Percentiles rank a stretch among this genome's conserved stretches.
phyloP scores from a whole-genome alignment of 2,329 filamentous ascomycete species.

The Claviceps paspali region DNA sequence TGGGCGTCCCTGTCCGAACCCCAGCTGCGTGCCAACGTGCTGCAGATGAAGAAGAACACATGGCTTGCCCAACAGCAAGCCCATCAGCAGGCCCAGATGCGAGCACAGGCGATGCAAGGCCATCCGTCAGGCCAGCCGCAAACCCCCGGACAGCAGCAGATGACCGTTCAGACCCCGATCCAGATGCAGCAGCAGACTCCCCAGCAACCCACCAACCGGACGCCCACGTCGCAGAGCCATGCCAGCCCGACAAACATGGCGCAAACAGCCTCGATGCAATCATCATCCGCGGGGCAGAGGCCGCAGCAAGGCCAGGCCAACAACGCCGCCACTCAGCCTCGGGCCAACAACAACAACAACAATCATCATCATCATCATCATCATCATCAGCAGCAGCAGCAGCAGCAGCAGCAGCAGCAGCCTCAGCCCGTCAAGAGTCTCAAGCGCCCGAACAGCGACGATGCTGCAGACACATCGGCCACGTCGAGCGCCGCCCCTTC shows the following conservation, averaged over 20 bases:
- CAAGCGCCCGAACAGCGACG: conserved; percentile 36
- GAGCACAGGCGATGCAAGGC: conserved; percentile 10
- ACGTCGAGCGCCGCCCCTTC: conserved; percentile 9
- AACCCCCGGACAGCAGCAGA: conserved; percentile 9
- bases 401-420: too few species aligned
- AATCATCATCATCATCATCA: too few species aligned
- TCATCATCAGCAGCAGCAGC: too few species aligned
- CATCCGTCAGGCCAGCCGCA: conserved; percentile 10
- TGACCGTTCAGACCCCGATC: conserved; percentile 8
- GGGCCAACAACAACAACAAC: conserved; percentile 10
- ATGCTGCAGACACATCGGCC: conserved; percentile 18
- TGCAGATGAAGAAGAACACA: conserved; percentile 18
- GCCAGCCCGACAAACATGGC: conserved; percentile 26
- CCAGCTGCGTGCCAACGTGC: conserved; percentile 16
- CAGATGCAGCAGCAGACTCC: conserved; percentile 33
- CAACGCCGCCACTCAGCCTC: conserved; percentile 12
- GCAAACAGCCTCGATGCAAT: conserved; percentile 20
- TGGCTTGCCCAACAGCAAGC: conserved; percentile 20
- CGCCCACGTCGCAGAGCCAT: conserved; percentile 23
- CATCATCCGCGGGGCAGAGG: conserved; percentile 17
- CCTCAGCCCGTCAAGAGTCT: conserved; percentile 24
- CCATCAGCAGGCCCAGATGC: conserved; percentile 14
- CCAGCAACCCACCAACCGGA: conserved; percentile 28
- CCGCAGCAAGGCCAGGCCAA: conserved; percentile 13
- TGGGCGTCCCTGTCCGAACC: conserved; percentile 18